Percentiles rank a stretch among this genome's conserved stretches.
Conservation (phyloP, 139 green algal species). For the Cymbomonas tetramitiformis region DNA sequence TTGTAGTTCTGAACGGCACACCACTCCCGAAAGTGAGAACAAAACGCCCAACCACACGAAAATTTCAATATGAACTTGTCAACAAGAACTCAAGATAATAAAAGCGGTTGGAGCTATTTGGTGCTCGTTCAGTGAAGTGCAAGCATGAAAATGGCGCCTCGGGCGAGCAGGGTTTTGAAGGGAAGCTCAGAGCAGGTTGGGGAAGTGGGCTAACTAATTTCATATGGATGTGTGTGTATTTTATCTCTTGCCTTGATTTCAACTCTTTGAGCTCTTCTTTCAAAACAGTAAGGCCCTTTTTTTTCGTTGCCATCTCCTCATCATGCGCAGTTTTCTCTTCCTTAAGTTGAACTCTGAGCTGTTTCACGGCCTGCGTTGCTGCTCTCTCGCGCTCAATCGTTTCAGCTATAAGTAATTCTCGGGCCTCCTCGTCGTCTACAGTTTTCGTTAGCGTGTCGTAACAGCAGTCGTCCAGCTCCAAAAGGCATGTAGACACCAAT, state of each 20-base stretch:
- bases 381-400: background rate
- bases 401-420: background rate
- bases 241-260: constrained; percentile 34
- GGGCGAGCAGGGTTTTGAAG: too few relatives aligned
- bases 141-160: too few relatives aligned
- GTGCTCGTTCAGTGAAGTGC: constrained; percentile 30
- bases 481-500: constrained; percentile 37
- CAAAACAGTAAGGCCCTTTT: constrained; percentile 29
- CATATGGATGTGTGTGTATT: constrained; percentile 30
- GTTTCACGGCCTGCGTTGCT: constrained; percentile 33
- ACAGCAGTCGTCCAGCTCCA: constrained; percentile 29
- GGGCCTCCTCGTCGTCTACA: background rate
- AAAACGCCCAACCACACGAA: too few relatives aligned
- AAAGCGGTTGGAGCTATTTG: constrained; percentile 24
- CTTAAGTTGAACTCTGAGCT: constrained; percentile 39
- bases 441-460: background rate
- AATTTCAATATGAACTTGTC: too few relatives aligned
- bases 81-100: too few relatives aligned
- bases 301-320: constrained; percentile 43
- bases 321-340: constrained; percentile 55
- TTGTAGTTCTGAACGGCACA: too few relatives aligned
- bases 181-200: too few relatives aligned
- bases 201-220: constrained; percentile 14
- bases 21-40: too few relatives aligned
- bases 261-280: constrained; percentile 48